Evolutionary conservation across 345 rosid species (phyloP), one percentile per base, ranked within the genome.

Genomic region (Rhodamnia argentea): DNA sequence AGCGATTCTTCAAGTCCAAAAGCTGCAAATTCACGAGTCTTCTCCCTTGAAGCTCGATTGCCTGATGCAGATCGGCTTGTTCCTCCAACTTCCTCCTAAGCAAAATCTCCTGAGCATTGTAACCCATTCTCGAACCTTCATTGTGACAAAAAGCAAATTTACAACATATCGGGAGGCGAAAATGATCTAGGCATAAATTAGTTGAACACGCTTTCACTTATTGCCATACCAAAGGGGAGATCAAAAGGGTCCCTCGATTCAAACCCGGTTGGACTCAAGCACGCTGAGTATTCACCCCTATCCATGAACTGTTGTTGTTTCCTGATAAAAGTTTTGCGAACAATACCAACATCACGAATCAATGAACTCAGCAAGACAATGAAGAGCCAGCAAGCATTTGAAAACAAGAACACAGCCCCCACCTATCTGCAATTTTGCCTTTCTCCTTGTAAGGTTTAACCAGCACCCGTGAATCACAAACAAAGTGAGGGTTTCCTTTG

Each of bases 401-500:
- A 37, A 11, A 52, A 83, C 29, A 42, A 53, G 50, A 53, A 37
- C 26, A 52, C 10, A 32, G 83, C 6, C 18, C 84, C 58, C 93
- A 93, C 94, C 90, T 94, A 64, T 94, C 95, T 40, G 89, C 90
- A 55, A 92, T 86, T 92, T 94, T 94, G 74, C 94, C 96, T 85
- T 94, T 94, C 92, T 94, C 96, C 88, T 94, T 94, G 91, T 94
- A 94, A 84, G 96, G 96, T 89, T 94, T 94, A 44, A 94, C 96
- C 62, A 94, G 94, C 83, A 94, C 96, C 10, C 96, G 92, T 18
- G 95, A 93, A 88, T 94, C 95, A 23, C 95, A 93, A 6, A 94
- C 94, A 78, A 94, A 94, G 89, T 94, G 96, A 52, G 96, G 96
- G 83, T 94, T 94, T 47, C 96, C 96, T 85, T 93, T 93, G 52